Evolutionary conservation across 2,329 filamentous ascomycete species (phyloP).

Genomic region (Aspergillus latus): DNA sequence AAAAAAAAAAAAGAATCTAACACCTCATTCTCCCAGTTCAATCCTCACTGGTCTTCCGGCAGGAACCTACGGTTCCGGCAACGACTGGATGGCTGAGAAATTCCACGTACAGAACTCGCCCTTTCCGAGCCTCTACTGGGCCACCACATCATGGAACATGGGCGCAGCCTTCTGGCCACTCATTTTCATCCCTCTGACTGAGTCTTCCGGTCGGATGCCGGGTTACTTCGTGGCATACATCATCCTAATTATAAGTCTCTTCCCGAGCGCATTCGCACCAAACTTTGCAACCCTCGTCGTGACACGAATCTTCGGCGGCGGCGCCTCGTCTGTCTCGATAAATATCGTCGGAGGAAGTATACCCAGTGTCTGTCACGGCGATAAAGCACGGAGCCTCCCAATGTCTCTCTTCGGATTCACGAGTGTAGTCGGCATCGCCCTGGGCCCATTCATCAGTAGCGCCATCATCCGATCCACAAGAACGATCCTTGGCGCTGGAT

Average conservation of each 20-base stretch:
- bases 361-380: constrained; percentile 39
- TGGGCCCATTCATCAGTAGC: constrained; percentile 48
- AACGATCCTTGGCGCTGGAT: constrained; percentile 46
- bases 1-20: not conserved
- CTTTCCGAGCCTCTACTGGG: constrained; percentile 37
- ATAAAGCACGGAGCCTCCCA: constrained; percentile 41
- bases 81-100: constrained; percentile 29
- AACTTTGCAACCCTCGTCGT: constrained; percentile 49
- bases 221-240: constrained; percentile 47
- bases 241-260: constrained; percentile 42
- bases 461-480: constrained; percentile 38
- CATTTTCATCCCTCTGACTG: constrained; percentile 39
- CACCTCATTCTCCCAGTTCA: constrained; percentile 25
- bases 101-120: constrained; percentile 38
- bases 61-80: constrained; percentile 41
- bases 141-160: constrained; percentile 40
- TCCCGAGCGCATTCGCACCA: constrained; percentile 44
- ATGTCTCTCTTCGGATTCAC: constrained; percentile 48
- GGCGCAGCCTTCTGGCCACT: constrained; percentile 40
- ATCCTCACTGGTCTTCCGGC: constrained; percentile 45
- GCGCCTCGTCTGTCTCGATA: constrained; percentile 44
- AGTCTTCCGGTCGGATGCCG: constrained; percentile 46
- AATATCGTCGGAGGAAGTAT: constrained; percentile 42
- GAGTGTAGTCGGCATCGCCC: constrained; percentile 45
- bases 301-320: constrained; percentile 47